Percentiles rank a stretch among this genome's conserved stretches.
Conservation (phyloP, 2,329 filamentous ascomycete species). For the Didymella sp. region DNA sequence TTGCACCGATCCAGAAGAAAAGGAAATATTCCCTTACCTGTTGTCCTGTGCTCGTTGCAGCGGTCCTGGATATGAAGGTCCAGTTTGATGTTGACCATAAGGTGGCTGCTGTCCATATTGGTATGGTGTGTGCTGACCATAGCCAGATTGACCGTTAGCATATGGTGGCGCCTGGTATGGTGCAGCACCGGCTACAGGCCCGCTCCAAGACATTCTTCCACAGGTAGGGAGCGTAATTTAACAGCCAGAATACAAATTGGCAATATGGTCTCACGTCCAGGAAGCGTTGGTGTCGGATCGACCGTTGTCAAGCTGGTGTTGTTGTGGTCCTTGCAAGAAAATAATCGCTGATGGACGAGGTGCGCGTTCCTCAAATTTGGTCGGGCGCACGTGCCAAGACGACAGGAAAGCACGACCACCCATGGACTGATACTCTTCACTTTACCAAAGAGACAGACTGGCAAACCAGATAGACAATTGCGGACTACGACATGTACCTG, state of each 20-base stretch:
- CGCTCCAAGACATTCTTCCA: conserved; percentile 47
- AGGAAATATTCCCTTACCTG: conserved; percentile 37
- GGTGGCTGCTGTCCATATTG: conserved; percentile 43
- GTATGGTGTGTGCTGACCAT: conserved; percentile 37
- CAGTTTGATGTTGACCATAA: conserved; percentile 42
- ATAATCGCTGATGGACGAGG: conserved; percentile 26
- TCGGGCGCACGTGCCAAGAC: conserved; percentile 39
- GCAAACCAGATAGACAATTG: not conserved
- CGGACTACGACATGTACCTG: not conserved
- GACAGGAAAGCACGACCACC: conserved; percentile 21
- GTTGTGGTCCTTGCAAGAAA: conserved; percentile 13
- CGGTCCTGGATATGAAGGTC: conserved; percentile 31
- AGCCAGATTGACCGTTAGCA: conserved; percentile 31
- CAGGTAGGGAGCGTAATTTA: conserved; percentile 9
- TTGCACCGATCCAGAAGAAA: not conserved
- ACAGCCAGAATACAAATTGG: not conserved
- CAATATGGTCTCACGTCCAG: not conserved
- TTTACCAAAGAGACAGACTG: conserved; percentile 11
- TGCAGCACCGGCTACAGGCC: conserved; percentile 41
- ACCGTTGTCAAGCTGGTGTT: not conserved
- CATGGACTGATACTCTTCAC: conserved; percentile 1
- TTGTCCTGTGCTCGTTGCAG: conserved; percentile 38
- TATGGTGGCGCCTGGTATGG: conserved; percentile 45
- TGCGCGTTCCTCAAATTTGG: conserved; percentile 36
- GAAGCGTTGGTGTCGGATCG: not conserved